These are phyloP conservation scores for Apiotrichum laibachii DNA, from an alignment of 1,284 basidiomycete species.

Conservation along the genomic window DNA sequence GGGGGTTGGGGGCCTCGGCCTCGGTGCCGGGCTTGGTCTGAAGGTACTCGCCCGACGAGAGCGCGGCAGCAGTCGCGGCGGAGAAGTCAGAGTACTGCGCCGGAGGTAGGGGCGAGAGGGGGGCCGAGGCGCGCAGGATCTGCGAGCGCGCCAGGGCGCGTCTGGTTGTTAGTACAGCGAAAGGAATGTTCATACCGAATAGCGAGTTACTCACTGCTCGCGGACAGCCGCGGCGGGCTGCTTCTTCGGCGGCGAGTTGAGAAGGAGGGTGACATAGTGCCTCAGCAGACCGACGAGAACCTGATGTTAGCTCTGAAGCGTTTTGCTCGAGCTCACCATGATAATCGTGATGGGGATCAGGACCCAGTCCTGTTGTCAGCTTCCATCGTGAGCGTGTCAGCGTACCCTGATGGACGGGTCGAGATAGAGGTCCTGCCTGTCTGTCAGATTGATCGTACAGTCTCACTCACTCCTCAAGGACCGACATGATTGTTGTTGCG, in stretches of 20 bases:
- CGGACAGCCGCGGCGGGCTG: constrained; percentile 72
- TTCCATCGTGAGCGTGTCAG: no score
- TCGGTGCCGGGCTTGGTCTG: constrained; percentile 63
- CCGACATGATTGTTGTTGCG: constrained; percentile 7
- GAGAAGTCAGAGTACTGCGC: constrained; percentile 73
- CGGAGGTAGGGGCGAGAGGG: constrained; percentile 76
- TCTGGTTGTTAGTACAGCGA: constrained; percentile 52
- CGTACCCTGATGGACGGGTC: constrained; percentile 86
- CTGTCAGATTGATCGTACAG: not conserved
- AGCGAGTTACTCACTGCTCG: constrained; percentile 73
- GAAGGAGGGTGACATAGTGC: constrained; percentile 85
- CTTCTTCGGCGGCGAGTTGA: constrained; percentile 82
- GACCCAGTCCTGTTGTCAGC: constrained; percentile 57
- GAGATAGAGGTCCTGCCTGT: constrained; percentile 63
- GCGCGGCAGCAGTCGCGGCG: constrained; percentile 65
- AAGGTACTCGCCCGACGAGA: constrained; percentile 72
- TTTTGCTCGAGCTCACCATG: constrained; percentile 64
- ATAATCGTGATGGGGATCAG: constrained; percentile 95
- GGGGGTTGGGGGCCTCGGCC: constrained; percentile 60
- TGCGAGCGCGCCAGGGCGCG: constrained; percentile 79
- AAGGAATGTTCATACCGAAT: not conserved
- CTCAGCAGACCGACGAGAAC: constrained; percentile 90
- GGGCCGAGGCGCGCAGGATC: constrained; percentile 72
- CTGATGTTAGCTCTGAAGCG: constrained; percentile 50
- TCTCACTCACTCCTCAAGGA: constrained; percentile 16